A percentile compares a stretch with the other conserved stretches of the same genome.
phyloP scores from a whole-genome alignment of 1,139 yeast genomes.

The Magnusiomyces suaveolens region DNA sequence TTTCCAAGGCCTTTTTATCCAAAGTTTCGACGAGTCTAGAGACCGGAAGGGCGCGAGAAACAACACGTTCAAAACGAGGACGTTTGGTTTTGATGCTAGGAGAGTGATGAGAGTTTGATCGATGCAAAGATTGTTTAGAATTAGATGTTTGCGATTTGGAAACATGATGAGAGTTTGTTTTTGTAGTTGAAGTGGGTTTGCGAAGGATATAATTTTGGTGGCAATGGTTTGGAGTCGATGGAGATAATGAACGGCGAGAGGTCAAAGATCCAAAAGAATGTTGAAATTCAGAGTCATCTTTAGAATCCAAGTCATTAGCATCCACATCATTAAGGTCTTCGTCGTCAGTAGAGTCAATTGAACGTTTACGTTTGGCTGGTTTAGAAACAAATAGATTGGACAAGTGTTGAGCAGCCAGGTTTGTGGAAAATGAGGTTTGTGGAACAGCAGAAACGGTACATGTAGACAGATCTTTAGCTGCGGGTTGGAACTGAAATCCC shows the following conservation, averaged over 20 bases:
- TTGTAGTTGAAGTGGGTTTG: not conserved
- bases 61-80: conserved; percentile 10
- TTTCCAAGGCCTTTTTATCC: conserved; percentile 47
- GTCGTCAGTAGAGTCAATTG: not conserved
- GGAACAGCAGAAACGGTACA: not conserved
- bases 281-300: not conserved
- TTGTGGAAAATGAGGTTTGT: not conserved
- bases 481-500: conserved; percentile 13
- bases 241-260: not conserved
- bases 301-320: not conserved
- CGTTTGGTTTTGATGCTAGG: conserved; percentile 1
- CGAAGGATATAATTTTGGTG: not conserved
- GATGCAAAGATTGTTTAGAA: not conserved
- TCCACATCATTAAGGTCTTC: not conserved
- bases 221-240: not conserved
- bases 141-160: not conserved
- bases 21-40: conserved; percentile 57
- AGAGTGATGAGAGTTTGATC: not conserved
- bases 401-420: not conserved
- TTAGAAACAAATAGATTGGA: conserved; percentile 1
- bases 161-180: not conserved
- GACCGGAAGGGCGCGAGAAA: conserved; percentile 43
- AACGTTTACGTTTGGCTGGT: conserved; percentile 1
- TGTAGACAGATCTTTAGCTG: not conserved
- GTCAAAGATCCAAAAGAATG: not conserved